These are phyloP conservation scores for Haplographium delicatum DNA, from an alignment of 495 filamentous ascomycete genomes.

Conservation along the genomic window DNA sequence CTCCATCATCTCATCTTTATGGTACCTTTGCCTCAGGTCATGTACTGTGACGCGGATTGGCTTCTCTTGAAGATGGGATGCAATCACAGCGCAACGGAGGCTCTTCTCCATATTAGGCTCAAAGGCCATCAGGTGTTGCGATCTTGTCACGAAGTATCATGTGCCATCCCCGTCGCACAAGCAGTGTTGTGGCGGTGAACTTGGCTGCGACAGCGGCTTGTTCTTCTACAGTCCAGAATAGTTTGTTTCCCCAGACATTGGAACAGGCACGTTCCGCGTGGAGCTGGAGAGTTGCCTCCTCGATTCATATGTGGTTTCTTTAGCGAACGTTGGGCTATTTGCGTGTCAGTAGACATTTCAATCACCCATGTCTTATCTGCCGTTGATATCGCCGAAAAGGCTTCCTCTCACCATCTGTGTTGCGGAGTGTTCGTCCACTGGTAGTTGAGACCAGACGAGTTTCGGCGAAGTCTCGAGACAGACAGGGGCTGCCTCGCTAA, in stretches of 20 bases:
- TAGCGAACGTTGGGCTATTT: neutral
- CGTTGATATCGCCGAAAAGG: too few species aligned
- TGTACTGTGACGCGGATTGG: neutral
- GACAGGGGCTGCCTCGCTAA: constrained; percentile 10
- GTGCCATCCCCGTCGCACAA: constrained; percentile 3
- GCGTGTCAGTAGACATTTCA: too few species aligned
- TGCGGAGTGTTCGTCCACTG: constrained; percentile 4
- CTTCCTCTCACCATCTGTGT: constrained; percentile 20
- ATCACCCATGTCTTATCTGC: neutral
- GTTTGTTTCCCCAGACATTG: too few species aligned
- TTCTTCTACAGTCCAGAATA: neutral
- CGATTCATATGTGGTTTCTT: neutral
- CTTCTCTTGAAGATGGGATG: neutral
- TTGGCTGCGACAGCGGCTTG: neutral
- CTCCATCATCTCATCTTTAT: neutral
- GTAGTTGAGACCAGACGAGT: constrained; percentile 21
- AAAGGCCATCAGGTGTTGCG: neutral
- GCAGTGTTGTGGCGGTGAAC: neutral
- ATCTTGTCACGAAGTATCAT: neutral
- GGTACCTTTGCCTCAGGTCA: neutral
- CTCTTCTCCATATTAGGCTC: neutral
- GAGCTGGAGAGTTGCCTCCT: neutral
- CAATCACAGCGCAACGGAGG: neutral
- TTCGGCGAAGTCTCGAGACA: constrained; percentile 22
- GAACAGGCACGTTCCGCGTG: too few species aligned